A percentile compares a stretch with the other conserved stretches of the same genome.
Evolutionary conservation across 257 asterid genomes (phyloP).

Genomic region (Penstemon newberryi): DNA sequence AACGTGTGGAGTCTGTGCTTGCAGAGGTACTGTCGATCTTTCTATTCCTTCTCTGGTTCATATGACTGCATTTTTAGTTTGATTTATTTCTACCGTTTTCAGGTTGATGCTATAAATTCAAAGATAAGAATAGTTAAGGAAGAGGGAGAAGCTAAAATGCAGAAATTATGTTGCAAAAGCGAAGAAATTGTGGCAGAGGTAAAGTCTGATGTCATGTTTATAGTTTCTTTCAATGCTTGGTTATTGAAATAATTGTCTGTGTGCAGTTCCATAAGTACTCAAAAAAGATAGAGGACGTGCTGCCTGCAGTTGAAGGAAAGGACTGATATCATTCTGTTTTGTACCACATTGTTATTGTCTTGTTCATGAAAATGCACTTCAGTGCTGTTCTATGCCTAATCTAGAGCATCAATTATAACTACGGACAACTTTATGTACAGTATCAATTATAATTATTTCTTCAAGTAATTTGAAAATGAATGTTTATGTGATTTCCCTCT

Average conservation of each 20-base stretch:
- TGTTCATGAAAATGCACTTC: no score
- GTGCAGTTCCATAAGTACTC: constrained; percentile 66
- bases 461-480: no score
- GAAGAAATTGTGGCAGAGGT: constrained; percentile 74
- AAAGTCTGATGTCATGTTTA: constrained; percentile 7
- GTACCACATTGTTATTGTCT: no score
- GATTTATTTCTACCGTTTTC: constrained; percentile 24
- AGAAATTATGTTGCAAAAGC: constrained; percentile 44
- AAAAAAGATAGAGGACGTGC: constrained; percentile 41
- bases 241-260: constrained; percentile 17
- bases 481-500: no score
- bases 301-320: constrained; percentile 34
- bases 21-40: constrained; percentile 51
- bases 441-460: no score
- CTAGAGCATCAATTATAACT: no score
- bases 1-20: constrained; percentile 61
- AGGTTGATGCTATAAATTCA: constrained; percentile 54
- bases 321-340: no score
- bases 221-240: neutral
- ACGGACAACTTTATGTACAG: no score
- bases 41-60: constrained; percentile 19
- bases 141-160: constrained; percentile 59
- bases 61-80: neutral
- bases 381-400: no score
- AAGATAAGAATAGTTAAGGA: constrained; percentile 48